Conservation (phyloP, 2,329 filamentous ascomycete species). For the Didymella lethalis region DNA sequence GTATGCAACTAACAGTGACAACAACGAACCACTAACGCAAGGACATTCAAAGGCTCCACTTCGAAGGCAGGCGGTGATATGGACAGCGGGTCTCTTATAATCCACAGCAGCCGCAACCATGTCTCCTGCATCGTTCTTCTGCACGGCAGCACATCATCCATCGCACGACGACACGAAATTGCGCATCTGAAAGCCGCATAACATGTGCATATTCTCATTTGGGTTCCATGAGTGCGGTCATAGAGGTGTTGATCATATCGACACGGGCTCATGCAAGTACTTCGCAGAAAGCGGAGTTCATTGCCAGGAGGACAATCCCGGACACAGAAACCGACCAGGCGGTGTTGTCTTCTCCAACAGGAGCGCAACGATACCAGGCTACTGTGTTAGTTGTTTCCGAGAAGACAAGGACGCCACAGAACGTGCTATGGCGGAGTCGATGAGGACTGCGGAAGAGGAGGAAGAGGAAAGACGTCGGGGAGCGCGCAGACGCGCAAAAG, state of each 20-base stretch:
- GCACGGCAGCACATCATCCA: neutral
- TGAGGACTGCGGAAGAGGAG: neutral
- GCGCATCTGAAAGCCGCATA: neutral
- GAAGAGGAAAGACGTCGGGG: constrained; percentile 1
- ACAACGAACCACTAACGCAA: constrained; percentile 14
- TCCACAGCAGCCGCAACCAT: neutral
- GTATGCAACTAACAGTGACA: constrained; percentile 19
- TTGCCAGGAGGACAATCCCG: constrained; percentile 31
- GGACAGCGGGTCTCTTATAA: neutral
- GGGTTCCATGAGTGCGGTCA: constrained; percentile 33
- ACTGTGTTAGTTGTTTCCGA: constrained; percentile 28
- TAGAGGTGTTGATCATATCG: constrained; percentile 28
- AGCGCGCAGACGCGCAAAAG: neutral
- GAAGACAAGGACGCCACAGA: neutral
- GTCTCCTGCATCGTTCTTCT: neutral
- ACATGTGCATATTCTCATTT: constrained; percentile 38
- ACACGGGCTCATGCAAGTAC: constrained; percentile 27
- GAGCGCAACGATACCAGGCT: neutral
- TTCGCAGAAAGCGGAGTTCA: constrained; percentile 21
- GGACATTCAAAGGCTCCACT: constrained; percentile 17
- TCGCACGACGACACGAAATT: neutral
- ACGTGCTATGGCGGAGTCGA: constrained; percentile 3
- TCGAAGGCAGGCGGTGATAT: constrained; percentile 8
- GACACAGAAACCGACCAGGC: constrained; percentile 1
- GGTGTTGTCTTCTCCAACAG: neutral